phyloP scores from a whole-genome alignment of 768 basidiomycete genomes.

The Boletus reticulatus region DNA sequence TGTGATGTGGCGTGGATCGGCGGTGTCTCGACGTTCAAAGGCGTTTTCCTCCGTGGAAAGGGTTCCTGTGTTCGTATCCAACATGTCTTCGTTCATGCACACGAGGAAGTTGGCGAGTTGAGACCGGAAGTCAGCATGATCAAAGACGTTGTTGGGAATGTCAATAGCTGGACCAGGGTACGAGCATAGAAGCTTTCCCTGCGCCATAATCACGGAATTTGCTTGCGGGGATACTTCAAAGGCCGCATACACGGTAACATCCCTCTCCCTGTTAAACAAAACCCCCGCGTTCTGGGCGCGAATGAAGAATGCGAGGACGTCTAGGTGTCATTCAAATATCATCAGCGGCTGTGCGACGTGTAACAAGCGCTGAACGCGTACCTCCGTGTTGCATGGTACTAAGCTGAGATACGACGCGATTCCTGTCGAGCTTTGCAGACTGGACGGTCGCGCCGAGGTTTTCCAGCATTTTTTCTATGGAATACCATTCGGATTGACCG shows the following conservation, averaged over 20 bases:
- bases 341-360: too few relatives aligned
- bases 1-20: conserved; percentile 45
- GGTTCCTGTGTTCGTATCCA: not conserved
- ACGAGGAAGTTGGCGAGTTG: conserved; percentile 40
- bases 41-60: too few relatives aligned
- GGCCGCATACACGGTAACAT: not conserved
- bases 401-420: conserved; percentile 5
- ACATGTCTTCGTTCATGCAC: conserved; percentile 32
- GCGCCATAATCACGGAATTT: conserved; percentile 31
- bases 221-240: conserved; percentile 44
- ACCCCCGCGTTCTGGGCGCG: conserved; percentile 48
- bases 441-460: too few relatives aligned
- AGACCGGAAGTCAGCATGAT: conserved; percentile 30
- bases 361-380: not conserved
- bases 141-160: conserved; percentile 29
- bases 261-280: conserved; percentile 31
- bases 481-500: too few relatives aligned
- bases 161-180: conserved; percentile 45
- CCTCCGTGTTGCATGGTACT: conserved; percentile 22
- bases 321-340: conserved; percentile 21
- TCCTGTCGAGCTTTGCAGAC: too few relatives aligned
- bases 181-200: conserved; percentile 42
- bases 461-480: too few relatives aligned
- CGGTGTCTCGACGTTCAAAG: conserved; percentile 10
- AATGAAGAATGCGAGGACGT: conserved; percentile 37